Base-by-base conservation (phyloP, 441 rosid genomes). In the Monsonia emarginata region DNA sequence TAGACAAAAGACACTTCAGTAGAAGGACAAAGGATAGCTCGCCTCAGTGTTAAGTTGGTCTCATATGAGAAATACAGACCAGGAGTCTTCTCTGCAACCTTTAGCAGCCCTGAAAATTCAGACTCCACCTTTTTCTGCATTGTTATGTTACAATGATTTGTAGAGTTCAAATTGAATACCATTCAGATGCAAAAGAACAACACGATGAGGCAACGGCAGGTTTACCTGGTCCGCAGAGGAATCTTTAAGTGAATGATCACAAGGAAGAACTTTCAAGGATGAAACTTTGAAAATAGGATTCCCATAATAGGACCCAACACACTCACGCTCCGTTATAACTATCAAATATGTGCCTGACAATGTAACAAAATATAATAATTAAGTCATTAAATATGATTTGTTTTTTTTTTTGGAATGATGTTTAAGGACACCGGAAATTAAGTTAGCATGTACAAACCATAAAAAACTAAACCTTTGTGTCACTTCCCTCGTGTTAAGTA, bases 1-100 rank as follows among this genome's bases (percentile, higher is more conserved):
- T 48, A 48, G 24, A 18, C 22, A 52, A 22, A 52, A 21, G 27
- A 4, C 59, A 52, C 9, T 22, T 52, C 9, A 21, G 59, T 52
- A 54, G 9, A 50, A 19, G 25, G 9, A 54, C 2, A 54, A 63
- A 34, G 9, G 38, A 52, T 14, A 30, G 6, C 61, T 78, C 70
- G 91, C 99, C 99, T 91, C 67, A 95, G 78, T 0, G 97, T 95
- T 76, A 95, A 78, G 79, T 95, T 95, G 73, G 86, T 72, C 63
- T 91, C 88, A 69, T 95, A 95, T n/a, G 99, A 91, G 81, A 91
- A 91, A 75, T 72, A 88, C 60, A 95, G 88, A 76, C 97, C 99
- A 52, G 75, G 61, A 68, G 93, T 88, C 75, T 54, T 71, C 77
- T 90, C 95, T 1, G 89, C 88, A 59, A 80, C 57, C 31, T 44